phyloP scores from a whole-genome alignment of 495 filamentous ascomycete species.

The Lindgomyces ingoldianus region DNA sequence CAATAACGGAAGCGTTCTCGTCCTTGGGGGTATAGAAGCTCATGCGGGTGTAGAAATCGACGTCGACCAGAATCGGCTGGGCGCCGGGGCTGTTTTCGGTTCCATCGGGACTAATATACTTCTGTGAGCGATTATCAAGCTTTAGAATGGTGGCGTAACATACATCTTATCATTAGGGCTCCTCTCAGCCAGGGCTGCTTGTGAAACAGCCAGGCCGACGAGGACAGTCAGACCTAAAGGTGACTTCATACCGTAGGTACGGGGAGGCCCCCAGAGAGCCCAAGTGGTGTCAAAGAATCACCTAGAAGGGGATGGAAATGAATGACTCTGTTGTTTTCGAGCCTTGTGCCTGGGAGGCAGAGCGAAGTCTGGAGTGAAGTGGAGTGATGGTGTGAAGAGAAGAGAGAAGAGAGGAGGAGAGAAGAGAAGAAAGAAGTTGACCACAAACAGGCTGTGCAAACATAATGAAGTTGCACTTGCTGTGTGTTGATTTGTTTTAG shows the following conservation, averaged over 20 bases:
- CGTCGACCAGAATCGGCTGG: background rate
- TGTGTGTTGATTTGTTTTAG: too few relatives aligned
- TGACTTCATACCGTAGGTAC: background rate
- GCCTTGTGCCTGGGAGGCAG: too few relatives aligned
- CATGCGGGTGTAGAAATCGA: background rate
- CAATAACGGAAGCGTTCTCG: background rate
- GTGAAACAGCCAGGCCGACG: background rate
- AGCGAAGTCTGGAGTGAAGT: too few relatives aligned
- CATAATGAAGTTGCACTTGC: too few relatives aligned
- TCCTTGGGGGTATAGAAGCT: background rate
- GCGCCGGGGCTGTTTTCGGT: background rate
- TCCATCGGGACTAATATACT: too few relatives aligned
- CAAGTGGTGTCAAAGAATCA: background rate
- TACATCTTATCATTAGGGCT: background rate
- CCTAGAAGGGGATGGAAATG: background rate
- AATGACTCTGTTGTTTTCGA: too few relatives aligned
- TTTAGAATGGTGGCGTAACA: background rate
- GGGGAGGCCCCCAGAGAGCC: background rate
- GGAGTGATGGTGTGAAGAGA: too few relatives aligned
- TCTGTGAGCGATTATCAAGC: background rate
- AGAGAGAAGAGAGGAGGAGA: too few relatives aligned
- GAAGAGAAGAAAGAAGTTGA: too few relatives aligned
- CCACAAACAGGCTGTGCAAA: too few relatives aligned
- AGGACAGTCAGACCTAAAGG: background rate
- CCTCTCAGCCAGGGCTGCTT: background rate